Conservation (phyloP, 1,139 yeast genomes). For the Sugiyamaella xylanicola region DNA sequence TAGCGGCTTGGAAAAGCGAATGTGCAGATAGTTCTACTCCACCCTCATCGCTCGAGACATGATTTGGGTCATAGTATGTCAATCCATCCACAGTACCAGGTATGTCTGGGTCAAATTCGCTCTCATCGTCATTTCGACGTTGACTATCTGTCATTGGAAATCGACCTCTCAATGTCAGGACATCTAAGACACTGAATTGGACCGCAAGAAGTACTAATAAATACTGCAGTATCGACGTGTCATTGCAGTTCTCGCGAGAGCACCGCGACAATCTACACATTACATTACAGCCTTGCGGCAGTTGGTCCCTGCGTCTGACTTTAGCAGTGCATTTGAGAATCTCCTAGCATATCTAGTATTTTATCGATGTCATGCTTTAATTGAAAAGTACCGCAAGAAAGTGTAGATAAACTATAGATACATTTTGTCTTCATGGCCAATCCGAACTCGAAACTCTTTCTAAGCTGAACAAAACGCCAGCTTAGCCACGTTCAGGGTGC, state of each 20-base stretch:
- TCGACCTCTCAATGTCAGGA: neutral
- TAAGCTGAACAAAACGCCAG: no score
- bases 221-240: conserved; percentile 5
- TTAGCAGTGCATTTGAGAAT: no score
- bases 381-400: no score
- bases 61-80: conserved; percentile 26
- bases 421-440: no score
- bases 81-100: conserved; percentile 19
- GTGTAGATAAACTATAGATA: no score
- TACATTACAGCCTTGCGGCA: neutral
- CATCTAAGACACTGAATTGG: neutral
- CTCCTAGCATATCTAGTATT: no score
- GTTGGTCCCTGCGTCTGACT: conserved; percentile 4
- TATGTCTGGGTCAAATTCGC: conserved; percentile 1
- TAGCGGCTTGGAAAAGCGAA: conserved; percentile 10
- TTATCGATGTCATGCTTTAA: no score
- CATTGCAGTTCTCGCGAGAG: neutral
- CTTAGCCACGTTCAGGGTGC: no score
- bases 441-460: no score
- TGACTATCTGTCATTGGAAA: conserved; percentile 9
- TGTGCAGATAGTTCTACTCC: neutral
- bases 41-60: conserved; percentile 20
- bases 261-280: conserved; percentile 5
- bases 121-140: conserved; percentile 7
- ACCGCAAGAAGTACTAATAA: neutral